Evolutionary conservation across 192 early-diverging fungal genomes (phyloP).

Genomic region (Backusella sp.): DNA sequence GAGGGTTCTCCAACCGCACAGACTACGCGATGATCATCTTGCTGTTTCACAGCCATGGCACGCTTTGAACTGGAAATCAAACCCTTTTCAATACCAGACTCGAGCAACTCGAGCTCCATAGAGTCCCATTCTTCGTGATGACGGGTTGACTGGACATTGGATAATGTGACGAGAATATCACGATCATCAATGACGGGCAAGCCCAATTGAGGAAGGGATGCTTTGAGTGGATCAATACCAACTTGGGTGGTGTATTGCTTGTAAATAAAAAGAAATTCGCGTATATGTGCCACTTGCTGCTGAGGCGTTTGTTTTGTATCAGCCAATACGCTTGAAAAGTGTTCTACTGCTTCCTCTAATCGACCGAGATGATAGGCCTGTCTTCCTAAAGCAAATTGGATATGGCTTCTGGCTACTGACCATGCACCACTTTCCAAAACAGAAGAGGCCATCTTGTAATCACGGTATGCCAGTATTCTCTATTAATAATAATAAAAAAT

Average conservation of each 20-base stretch:
- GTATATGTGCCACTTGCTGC: slow-evolving; percentile 67
- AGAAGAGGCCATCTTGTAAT: slow-evolving; percentile 62
- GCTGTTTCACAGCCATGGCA: slow-evolving; percentile 29
- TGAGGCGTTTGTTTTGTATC: slow-evolving; percentile 60
- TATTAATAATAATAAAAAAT: slow-evolving; percentile 24
- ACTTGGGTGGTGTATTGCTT: slow-evolving; percentile 47
- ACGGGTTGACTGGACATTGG: slow-evolving; percentile 60
- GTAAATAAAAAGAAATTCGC: slow-evolving; percentile 78
- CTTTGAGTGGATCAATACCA: slow-evolving; percentile 46
- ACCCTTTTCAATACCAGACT: slow-evolving; percentile 46
- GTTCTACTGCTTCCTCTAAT: slow-evolving; percentile 70
- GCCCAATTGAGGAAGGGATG: slow-evolving; percentile 50
- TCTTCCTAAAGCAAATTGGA: slow-evolving; percentile 84
- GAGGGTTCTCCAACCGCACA: slow-evolving; percentile 81
- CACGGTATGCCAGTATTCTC: slow-evolving; percentile 75
- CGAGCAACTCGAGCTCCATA: slow-evolving; percentile 67
- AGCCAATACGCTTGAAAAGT: slow-evolving; percentile 77
- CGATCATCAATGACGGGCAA: slow-evolving; percentile 60
- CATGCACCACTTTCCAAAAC: slow-evolving; percentile 64
- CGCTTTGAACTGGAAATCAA: slow-evolving; percentile 30
- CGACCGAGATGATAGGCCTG: slow-evolving; percentile 76
- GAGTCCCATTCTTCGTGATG: slow-evolving; percentile 62
- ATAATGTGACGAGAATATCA: slow-evolving; percentile 54
- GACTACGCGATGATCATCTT: slow-evolving; percentile 51
- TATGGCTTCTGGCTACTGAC: slow-evolving; percentile 84